Percentiles rank a stretch among this genome's conserved stretches.
These are phyloP conservation scores for Moniliella sp. DNA, from an alignment of 1,284 basidiomycete genomes.

Conservation along the genomic window DNA sequence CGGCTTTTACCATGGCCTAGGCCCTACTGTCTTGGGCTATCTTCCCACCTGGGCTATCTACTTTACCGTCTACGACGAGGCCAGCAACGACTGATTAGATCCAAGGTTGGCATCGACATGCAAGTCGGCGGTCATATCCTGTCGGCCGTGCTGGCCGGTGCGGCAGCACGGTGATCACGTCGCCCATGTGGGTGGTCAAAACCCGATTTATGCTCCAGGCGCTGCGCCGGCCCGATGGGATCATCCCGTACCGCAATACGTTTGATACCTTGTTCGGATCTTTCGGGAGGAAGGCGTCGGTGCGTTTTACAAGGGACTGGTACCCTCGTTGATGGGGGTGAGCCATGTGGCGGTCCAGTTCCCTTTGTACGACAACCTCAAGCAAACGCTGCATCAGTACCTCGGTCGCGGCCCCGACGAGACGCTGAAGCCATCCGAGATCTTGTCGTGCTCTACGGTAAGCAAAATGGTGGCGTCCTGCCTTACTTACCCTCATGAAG, in stretches of 20 bases:
- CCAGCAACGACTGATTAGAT: slow-evolving; percentile 6
- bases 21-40: slow-evolving; percentile 29
- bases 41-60: slow-evolving; percentile 33
- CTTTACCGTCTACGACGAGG: slow-evolving; percentile 26
- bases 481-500: slow-evolving; percentile 31
- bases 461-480: slow-evolving; percentile 32
- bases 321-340: slow-evolving; percentile 25
- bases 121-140: slow-evolving; percentile 24
- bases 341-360: slow-evolving; percentile 30
- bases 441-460: slow-evolving; percentile 20
- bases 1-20: slow-evolving; percentile 29
- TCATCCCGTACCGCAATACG: slow-evolving; percentile 17
- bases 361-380: slow-evolving; percentile 29
- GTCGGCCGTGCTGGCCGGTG: slow-evolving; percentile 25
- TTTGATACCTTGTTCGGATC: slow-evolving; percentile 24
- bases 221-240: slow-evolving; percentile 1
- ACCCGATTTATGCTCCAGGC: slow-evolving; percentile 25
- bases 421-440: slow-evolving; percentile 5
- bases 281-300: slow-evolving; percentile 15
- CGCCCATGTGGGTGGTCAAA: slow-evolving; percentile 31
- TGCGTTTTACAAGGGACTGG: slow-evolving; percentile 26
- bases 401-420: not conserved
- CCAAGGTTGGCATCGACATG: not conserved
- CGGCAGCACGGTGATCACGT: slow-evolving; percentile 22
- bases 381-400: slow-evolving; percentile 5